phyloP scores from a whole-genome alignment of 2,329 filamentous ascomycete genomes.

The Aspergillus persii region DNA sequence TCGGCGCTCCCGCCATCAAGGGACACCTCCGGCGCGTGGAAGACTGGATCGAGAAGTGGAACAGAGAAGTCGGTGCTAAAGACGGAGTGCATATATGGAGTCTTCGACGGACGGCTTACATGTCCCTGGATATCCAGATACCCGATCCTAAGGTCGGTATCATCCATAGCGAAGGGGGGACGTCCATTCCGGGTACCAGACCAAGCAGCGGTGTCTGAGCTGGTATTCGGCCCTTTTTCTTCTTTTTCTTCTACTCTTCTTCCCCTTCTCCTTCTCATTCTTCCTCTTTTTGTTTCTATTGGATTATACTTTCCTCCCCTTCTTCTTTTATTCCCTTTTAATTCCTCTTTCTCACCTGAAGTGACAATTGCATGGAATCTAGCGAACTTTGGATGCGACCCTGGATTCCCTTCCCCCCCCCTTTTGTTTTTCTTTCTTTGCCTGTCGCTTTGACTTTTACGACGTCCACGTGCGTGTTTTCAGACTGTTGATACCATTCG shows the following conservation, averaged over 20 bases:
- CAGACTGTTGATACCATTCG: constrained; percentile 19
- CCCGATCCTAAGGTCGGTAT: constrained; percentile 50
- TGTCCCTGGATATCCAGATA: constrained; percentile 60
- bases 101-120: constrained; percentile 79
- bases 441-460: constrained; percentile 3
- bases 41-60: constrained; percentile 83
- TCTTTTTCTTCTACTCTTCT: constrained; percentile 9
- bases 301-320: constrained; percentile 11
- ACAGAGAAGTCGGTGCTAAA: constrained; percentile 60
- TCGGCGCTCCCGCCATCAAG: constrained; percentile 76
- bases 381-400: background rate
- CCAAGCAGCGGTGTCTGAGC: constrained; percentile 32
- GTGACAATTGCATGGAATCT: background rate
- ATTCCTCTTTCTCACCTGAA: constrained; percentile 1
- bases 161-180: constrained; percentile 35
- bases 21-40: constrained; percentile 68
- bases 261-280: background rate
- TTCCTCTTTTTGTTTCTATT: constrained; percentile 3
- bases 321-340: constrained; percentile 20
- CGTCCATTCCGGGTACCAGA: constrained; percentile 35
- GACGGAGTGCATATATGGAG: constrained; percentile 72
- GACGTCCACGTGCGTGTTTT: constrained; percentile 22
- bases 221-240: constrained; percentile 1
- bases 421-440: background rate
- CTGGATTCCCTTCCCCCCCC: background rate